Base-by-base conservation (phyloP, 805 yeast species). In the Ogataea siamensis region DNA sequence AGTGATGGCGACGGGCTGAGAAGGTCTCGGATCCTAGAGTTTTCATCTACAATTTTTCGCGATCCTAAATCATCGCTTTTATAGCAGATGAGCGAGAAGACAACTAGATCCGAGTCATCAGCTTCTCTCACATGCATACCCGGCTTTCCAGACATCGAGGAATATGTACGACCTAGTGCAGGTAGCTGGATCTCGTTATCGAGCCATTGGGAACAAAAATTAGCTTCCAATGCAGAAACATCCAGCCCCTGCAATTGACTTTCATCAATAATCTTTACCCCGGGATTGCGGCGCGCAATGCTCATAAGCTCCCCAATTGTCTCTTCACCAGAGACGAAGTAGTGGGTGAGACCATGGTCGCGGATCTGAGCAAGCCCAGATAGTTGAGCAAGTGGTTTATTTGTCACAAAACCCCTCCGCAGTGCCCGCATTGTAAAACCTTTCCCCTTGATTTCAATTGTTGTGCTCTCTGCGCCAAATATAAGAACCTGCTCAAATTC, bases 401-500 rank as follows among this genome's bases (percentile, higher is more conserved):
- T 45, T n/a, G 40, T 29, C 3, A 35, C 24, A 10, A 46, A 14
- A 5, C 33, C 40, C 13, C 20, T 17, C 46, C 47, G 42, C 7
- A 13, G 10, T 4, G 30, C 34, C 5, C 13, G 21, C 12, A 40
- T 29, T 2, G 23, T 5, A 17, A 46, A 41, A 4, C 34, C 33
- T 24, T 46, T 46, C 4, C 50, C 45, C 5, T 20, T 21, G 9
- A 46, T 28, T 5, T 11, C n/a, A 4, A 46, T 30, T 4, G 34
- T 30, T 8, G 19, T 38, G 15, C 19, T 28, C 2, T 14, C 30
- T 8, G 7, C 6, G 5, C 21, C 19, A 30, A 37, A 46, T 4
- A 25, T 24, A 5, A 39, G 26, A 8, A 20, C n/a, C 26, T 46
- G 35, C 20, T 39, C 36, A 10, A 10, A 32, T n/a, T 32, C 33